Evolutionary conservation across 208 protist species (phyloP).

Genomic region (Acanthamoeba lenticulata): DNA sequence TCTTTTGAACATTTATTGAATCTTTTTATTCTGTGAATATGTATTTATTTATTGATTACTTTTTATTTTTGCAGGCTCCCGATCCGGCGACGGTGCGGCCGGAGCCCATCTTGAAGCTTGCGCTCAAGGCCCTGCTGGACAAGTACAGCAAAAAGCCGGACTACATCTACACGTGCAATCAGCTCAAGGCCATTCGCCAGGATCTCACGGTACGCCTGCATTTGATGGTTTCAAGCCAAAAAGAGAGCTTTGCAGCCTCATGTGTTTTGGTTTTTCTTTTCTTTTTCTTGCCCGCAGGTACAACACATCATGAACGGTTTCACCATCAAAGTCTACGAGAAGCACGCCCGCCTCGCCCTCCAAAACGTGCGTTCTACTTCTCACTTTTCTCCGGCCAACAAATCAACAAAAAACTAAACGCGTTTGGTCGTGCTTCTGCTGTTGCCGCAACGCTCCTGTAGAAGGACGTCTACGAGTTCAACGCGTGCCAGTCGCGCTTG

Average conservation of each 20-base stretch:
- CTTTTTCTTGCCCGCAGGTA: background rate
- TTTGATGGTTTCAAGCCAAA: too few relatives aligned
- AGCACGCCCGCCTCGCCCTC: slow-evolving; percentile 93
- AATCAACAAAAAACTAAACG: too few relatives aligned
- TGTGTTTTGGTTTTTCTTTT: too few relatives aligned
- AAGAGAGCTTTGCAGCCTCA: too few relatives aligned
- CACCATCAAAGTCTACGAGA: slow-evolving; percentile 95
- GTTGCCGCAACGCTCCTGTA: background rate
- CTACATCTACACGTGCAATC: slow-evolving; percentile 93
- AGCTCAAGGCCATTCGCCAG: slow-evolving; percentile 97
- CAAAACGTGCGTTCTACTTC: slow-evolving; percentile 79
- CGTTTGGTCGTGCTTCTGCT: too few relatives aligned
- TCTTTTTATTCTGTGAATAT: too few relatives aligned
- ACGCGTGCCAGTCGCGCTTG: slow-evolving; percentile 96
- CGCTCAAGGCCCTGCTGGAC: slow-evolving; percentile 85
- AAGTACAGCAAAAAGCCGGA: slow-evolving; percentile 82
- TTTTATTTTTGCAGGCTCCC: slow-evolving; percentile 70
- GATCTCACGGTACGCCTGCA: slow-evolving; percentile 95
- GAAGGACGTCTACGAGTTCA: slow-evolving; percentile 95
- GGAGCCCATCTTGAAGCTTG: slow-evolving; percentile 86
- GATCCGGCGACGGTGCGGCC: slow-evolving; percentile 92
- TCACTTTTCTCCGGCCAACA: too few relatives aligned
- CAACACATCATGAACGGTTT: slow-evolving; percentile 95
- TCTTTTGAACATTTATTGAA: too few relatives aligned
- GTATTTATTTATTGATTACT: background rate